Evolutionary conservation across 257 asterid species (phyloP).

Genomic region (Coffea canephora): DNA sequence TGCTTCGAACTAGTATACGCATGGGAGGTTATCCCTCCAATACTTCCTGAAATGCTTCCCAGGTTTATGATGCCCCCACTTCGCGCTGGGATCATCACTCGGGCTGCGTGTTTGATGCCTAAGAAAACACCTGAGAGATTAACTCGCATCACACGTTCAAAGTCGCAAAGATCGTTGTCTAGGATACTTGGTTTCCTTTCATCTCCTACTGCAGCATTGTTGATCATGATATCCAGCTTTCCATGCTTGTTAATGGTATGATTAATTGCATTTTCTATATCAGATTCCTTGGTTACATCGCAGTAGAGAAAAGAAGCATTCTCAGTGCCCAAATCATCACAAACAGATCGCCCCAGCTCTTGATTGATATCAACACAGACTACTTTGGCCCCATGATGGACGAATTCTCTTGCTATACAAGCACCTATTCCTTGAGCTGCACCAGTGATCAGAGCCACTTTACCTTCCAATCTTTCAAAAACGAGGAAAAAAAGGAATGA

Average conservation of each 20-base stretch:
- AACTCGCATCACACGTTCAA: constrained; percentile 22
- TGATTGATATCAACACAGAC: constrained; percentile 44
- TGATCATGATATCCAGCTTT: constrained; percentile 35
- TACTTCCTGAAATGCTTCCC: constrained; percentile 11
- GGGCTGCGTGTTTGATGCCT: constrained; percentile 44
- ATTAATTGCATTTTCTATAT: constrained; percentile 14
- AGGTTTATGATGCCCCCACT: constrained; percentile 32
- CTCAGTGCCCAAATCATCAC: constrained; percentile 14
- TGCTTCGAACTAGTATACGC: constrained; percentile 32
- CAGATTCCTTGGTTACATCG: constrained; percentile 19
- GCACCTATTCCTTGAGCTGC: constrained; percentile 57
- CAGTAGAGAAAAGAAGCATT: constrained; percentile 21
- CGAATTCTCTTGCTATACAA: constrained; percentile 37
- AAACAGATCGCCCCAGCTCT: constrained; percentile 30
- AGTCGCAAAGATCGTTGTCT: constrained; percentile 8
- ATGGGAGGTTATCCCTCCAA: constrained; percentile 22
- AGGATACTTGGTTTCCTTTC: constrained; percentile 14
- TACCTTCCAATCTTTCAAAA: constrained; percentile 36
- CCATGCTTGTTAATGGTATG: constrained; percentile 12
- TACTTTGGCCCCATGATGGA: constrained; percentile 34
- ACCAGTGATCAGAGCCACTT: constrained; percentile 55
- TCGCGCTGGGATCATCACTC: constrained; percentile 32
- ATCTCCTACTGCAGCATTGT: constrained; percentile 19
- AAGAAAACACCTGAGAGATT: too few species aligned
- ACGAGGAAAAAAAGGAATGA: too few species aligned